Conservation (phyloP, 2,329 filamentous ascomycete genomes). For the Anthostomella pinea region DNA sequence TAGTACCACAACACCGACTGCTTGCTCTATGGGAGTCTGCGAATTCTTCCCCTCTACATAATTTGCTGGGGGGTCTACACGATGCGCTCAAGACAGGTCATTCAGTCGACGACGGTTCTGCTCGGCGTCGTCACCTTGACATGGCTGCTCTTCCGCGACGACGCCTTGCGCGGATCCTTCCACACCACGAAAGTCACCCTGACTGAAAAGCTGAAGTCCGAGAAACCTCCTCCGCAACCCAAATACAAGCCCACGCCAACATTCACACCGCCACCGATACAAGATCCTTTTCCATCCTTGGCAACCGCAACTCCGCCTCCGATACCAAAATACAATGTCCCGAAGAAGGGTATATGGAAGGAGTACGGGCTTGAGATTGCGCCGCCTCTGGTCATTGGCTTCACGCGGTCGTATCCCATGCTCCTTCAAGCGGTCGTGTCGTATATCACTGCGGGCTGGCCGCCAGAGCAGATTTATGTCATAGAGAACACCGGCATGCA, state of each 20-base stretch:
- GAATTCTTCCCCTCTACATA: no score
- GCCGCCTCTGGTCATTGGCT: constrained; percentile 57
- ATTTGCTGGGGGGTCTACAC: constrained; percentile 1
- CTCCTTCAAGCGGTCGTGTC: constrained; percentile 54
- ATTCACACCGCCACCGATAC: constrained; percentile 36
- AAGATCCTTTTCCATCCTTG: constrained; percentile 43
- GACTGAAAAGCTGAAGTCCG: background rate
- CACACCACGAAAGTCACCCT: constrained; percentile 6
- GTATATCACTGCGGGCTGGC: constrained; percentile 60
- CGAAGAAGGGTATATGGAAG: constrained; percentile 36
- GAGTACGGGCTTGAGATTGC: constrained; percentile 36
- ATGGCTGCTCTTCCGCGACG: constrained; percentile 13
- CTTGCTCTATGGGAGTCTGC: no score
- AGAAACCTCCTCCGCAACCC: constrained; percentile 19
- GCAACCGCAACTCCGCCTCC: constrained; percentile 35
- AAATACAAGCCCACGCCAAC: constrained; percentile 34
- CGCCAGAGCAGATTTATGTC: constrained; percentile 53
- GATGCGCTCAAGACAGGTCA: constrained; percentile 17
- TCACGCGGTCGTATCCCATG: constrained; percentile 54
- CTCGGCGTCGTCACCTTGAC: constrained; percentile 15
- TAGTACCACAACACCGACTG: no score
- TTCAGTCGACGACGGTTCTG: constrained; percentile 14
- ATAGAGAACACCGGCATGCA: constrained; percentile 59
- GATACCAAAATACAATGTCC: constrained; percentile 44
- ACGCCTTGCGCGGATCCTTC: constrained; percentile 7